Evolutionary conservation across 768 basidiomycete genomes (phyloP).

Genomic region (Coprinopsis strossmayeri): DNA sequence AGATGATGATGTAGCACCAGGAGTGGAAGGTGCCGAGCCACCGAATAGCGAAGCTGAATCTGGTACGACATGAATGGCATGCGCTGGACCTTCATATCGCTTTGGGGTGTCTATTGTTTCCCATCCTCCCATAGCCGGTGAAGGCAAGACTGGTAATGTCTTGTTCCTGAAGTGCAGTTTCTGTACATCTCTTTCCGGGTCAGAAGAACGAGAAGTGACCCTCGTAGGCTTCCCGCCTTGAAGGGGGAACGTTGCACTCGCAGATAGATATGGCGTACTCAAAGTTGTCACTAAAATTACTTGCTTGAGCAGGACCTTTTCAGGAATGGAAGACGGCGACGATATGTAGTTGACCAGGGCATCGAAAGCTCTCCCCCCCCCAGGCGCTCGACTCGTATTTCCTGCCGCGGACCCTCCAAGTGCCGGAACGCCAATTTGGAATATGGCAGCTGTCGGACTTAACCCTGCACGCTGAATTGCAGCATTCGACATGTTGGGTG

Average conservation of each 20-base stretch:
- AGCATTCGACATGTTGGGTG: neutral
- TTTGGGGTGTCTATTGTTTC: neutral
- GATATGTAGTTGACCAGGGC: slow-evolving; percentile 42
- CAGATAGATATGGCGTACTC: slow-evolving; percentile 1
- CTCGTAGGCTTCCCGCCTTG: neutral
- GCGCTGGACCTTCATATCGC: neutral
- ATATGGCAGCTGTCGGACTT: neutral
- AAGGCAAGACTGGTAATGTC: neutral
- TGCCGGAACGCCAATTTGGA: neutral
- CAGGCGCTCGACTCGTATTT: neutral
- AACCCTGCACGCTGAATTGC: neutral
- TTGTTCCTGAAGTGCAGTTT: neutral
- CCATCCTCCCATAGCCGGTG: neutral
- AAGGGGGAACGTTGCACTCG: neutral
- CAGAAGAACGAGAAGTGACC: neutral
- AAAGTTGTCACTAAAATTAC: slow-evolving; percentile 39
- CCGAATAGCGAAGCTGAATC: neutral
- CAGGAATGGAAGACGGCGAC: slow-evolving; percentile 19
- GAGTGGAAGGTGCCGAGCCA: neutral
- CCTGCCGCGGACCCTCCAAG: neutral
- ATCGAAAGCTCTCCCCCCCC: slow-evolving; percentile 26
- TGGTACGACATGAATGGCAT: neutral
- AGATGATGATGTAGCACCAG: neutral
- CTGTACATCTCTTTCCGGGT: neutral
- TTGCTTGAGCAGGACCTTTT: slow-evolving; percentile 37